A percentile compares a stretch with the other conserved stretches of the same genome.
phyloP scores from a whole-genome alignment of 306 rosid genomes.

The Glycine tomentella region DNA sequence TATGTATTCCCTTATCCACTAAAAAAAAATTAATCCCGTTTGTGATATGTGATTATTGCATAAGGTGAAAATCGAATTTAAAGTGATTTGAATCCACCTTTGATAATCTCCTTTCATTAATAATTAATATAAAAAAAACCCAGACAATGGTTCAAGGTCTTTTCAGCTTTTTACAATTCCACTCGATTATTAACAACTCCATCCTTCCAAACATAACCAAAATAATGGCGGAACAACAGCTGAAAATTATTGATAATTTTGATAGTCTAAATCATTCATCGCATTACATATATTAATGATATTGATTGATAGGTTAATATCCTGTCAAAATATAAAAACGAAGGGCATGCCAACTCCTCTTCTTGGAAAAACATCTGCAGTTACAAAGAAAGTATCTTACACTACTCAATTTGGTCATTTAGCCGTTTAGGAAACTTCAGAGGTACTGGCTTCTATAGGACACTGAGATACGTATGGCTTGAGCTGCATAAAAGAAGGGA shows the following conservation, averaged over 20 bases:
- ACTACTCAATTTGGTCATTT: constrained; percentile 31
- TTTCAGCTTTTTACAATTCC: neutral
- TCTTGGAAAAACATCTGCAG: constrained; percentile 27
- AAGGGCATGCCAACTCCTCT: constrained; percentile 19
- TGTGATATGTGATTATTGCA: no score
- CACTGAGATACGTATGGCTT: constrained; percentile 68
- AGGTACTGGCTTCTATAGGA: constrained; percentile 46
- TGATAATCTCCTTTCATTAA: no score
- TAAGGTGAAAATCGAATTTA: no score
- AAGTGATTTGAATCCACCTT: no score
- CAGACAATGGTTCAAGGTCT: no score
- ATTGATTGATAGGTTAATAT: neutral
- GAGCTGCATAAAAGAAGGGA: constrained; percentile 49
- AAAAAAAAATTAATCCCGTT: no score
- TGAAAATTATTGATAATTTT: constrained; percentile 10
- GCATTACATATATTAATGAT: constrained; percentile 11
- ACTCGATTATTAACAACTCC: neutral
- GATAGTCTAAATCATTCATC: constrained; percentile 14
- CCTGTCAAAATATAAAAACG: neutral
- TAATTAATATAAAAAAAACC: no score
- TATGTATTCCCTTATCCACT: no score
- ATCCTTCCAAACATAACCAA: neutral
- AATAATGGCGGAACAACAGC: neutral
- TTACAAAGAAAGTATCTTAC: neutral
- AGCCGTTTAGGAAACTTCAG: constrained; percentile 47